Percentiles rank a stretch among this genome's conserved stretches.
Conservation (phyloP, 2,329 filamentous ascomycete genomes). For the Clonostachys solani region DNA sequence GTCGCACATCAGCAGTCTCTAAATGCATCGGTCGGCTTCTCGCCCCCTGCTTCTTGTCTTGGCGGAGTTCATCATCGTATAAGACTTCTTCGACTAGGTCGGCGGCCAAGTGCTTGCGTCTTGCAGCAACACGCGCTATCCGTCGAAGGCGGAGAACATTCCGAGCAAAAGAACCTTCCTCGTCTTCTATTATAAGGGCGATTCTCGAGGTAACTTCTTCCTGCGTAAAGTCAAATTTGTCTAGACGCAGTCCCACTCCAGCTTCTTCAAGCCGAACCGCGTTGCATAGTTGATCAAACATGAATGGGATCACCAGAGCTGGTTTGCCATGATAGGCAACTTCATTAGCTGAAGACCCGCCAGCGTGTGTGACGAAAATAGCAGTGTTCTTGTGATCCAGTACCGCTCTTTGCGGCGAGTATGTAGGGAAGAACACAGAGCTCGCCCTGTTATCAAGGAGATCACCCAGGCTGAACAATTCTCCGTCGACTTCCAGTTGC, state of each 20-base stretch:
- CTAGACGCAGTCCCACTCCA: slow-evolving; percentile 25
- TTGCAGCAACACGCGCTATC: slow-evolving; percentile 28
- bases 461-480: not conserved
- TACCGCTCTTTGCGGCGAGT: slow-evolving; percentile 34
- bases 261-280: slow-evolving; percentile 22
- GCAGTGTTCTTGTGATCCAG: slow-evolving; percentile 23
- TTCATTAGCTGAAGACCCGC: slow-evolving; percentile 34
- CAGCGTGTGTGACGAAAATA: slow-evolving; percentile 35
- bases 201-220: slow-evolving; percentile 21
- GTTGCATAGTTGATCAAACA: slow-evolving; percentile 36
- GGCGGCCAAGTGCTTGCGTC: slow-evolving; percentile 28
- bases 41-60: slow-evolving; percentile 4
- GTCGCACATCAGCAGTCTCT: slow-evolving; percentile 35
- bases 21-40: slow-evolving; percentile 30
- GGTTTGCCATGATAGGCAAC: slow-evolving; percentile 29
- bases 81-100: slow-evolving; percentile 36
- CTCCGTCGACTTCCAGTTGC: too few relatives aligned
- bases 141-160: slow-evolving; percentile 28
- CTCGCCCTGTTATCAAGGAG: slow-evolving; percentile 21
- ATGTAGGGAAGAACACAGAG: slow-evolving; percentile 21
- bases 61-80: slow-evolving; percentile 22
- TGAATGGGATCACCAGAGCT: slow-evolving; percentile 27
- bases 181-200: slow-evolving; percentile 17
- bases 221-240: slow-evolving; percentile 28
- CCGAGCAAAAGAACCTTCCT: slow-evolving; percentile 17